Evolutionary conservation across 2,329 filamentous ascomycete species (phyloP), one percentile per base, ranked within the genome.

Genomic region (Trichoderma koningiopsis): DNA sequence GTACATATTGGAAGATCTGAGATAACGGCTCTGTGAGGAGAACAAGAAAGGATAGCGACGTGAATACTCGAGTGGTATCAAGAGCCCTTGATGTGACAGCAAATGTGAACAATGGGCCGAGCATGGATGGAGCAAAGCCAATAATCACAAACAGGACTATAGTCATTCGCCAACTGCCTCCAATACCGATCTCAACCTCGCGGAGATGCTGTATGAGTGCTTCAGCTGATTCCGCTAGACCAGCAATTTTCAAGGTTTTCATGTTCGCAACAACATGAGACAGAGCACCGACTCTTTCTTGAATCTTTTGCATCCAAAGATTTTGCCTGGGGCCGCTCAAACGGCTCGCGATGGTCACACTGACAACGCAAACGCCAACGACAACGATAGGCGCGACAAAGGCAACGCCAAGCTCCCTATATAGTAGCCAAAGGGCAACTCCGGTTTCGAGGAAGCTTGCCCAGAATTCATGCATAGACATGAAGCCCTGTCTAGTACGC

Each of bases 321-420:
- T 69, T 74, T 60, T 82, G 80, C 2, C 43, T 72, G 24, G 65
- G 70, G 0, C 72, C 72, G 35, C 60, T 69, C 24, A 65, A 31
- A 27, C 22, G 37, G 13, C 43, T n/a, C 5, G 65, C 33, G 31
- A 65, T 14, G 8, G 47, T 68, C 1, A 77, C 57, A 2, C 73
- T 10, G 2, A 71, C 31, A 2, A 73, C 71, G 24, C 75, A 77
- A 2, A 74, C 4, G 10, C 82, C 58, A 0, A 84, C 81, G 2
- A 85, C 76, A 0, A 80, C 78, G 6, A 88, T 77, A 0, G 86
- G 85, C 0, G 83, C 81, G 0, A 82, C 74, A 49, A 84, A 87
- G 0, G 84, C 83, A 0, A 78, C 75, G 0, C 86, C 85, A 0
- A 88, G 72, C 59, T 85, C 79, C 4, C 72, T 72, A 24, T 85